Conservation (phyloP, 2,329 filamentous ascomycete species). For the Coleophoma cylindrospora region DNA sequence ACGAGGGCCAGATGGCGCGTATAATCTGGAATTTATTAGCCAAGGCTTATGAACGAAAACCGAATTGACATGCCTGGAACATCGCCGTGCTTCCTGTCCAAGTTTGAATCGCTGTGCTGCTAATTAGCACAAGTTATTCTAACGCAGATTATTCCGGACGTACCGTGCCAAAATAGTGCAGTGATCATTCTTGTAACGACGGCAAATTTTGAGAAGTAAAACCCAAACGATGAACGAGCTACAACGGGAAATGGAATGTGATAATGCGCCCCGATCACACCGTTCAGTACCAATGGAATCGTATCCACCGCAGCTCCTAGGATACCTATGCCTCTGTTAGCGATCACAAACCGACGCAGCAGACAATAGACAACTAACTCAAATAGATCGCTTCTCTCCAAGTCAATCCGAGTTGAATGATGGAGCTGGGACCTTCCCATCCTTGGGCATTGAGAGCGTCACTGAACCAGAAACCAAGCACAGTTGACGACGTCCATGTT, state of each 20-base stretch:
- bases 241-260: conserved; percentile 38
- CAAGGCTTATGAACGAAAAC: background rate
- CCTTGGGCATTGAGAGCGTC: conserved; percentile 36
- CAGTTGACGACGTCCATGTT: conserved; percentile 34
- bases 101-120: conserved; percentile 2
- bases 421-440: conserved; percentile 35
- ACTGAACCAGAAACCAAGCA: conserved; percentile 36
- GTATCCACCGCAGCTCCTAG: conserved; percentile 33
- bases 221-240: conserved; percentile 34
- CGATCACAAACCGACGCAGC: background rate
- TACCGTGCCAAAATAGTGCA: conserved; percentile 7
- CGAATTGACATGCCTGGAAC: conserved; percentile 23
- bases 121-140: background rate
- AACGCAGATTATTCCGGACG: too few relatives aligned
- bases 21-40: conserved; percentile 13
- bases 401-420: conserved; percentile 36
- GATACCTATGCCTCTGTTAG: background rate
- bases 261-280: conserved; percentile 34
- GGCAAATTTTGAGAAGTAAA: conserved; percentile 29
- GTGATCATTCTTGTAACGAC: conserved; percentile 28
- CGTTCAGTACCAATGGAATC: conserved; percentile 39
- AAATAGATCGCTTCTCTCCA: conserved; percentile 19
- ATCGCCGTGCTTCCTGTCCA: conserved; percentile 18
- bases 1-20: conserved; percentile 45
- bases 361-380: background rate